These are phyloP conservation scores for Apiotrichum porosum DNA, from an alignment of 1,284 basidiomycete genomes.

Conservation along the genomic window DNA sequence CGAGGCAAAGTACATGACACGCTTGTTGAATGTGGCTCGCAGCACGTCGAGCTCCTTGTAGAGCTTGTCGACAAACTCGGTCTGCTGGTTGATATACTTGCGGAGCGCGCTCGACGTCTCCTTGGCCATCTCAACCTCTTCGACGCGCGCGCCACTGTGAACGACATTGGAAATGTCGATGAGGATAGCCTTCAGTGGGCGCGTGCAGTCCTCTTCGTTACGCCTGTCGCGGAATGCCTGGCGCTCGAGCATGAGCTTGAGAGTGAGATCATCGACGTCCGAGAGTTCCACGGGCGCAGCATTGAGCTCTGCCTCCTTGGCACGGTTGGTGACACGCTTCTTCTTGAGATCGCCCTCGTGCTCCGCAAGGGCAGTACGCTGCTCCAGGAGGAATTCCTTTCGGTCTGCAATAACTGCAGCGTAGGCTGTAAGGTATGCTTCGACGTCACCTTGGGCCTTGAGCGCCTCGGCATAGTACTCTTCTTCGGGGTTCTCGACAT, in stretches of 20 bases:
- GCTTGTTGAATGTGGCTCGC: constrained; percentile 39
- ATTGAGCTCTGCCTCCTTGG: constrained; percentile 23
- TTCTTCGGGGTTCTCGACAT: constrained; percentile 37
- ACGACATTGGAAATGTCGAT: constrained; percentile 30
- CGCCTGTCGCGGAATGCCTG: constrained; percentile 36
- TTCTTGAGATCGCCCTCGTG: constrained; percentile 32
- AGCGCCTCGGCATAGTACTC: constrained; percentile 44
- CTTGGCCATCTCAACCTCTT: constrained; percentile 11
- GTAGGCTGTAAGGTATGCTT: constrained; percentile 43
- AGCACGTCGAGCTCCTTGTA: constrained; percentile 44
- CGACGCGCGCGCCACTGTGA: constrained; percentile 4
- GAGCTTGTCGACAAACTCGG: constrained; percentile 29
- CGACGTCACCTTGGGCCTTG: constrained; percentile 44
- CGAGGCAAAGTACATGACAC: constrained; percentile 41
- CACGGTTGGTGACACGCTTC: constrained; percentile 31
- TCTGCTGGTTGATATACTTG: constrained; percentile 9
- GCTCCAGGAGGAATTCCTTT: constrained; percentile 42
- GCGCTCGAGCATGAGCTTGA: constrained; percentile 32
- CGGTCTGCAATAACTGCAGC: constrained; percentile 43
- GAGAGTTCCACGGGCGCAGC: constrained; percentile 11
- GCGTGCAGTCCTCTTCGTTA: constrained; percentile 27
- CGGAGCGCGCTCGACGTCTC: background rate
- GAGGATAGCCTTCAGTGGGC: constrained; percentile 38
- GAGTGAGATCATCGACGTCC: constrained; percentile 28
- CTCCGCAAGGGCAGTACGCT: constrained; percentile 31